Percentiles rank a stretch among this genome's conserved stretches.
phyloP scores from a whole-genome alignment of 2,329 filamentous ascomycete genomes.

The Alternaria brassicicola region DNA sequence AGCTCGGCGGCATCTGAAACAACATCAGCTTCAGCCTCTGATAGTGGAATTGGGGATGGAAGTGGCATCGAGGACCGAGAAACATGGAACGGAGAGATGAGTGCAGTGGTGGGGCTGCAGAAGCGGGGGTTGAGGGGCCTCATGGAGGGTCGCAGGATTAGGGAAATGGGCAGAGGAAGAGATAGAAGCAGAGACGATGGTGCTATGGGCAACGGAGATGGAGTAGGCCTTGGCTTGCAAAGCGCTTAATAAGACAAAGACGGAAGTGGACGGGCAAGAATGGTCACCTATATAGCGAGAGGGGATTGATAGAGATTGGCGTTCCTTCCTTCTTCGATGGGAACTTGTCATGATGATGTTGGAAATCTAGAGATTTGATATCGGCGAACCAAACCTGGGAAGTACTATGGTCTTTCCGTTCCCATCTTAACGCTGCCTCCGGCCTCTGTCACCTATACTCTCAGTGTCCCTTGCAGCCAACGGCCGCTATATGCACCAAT shows the following conservation, averaged over 20 bases:
- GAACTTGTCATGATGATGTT: background rate
- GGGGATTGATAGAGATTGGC: constrained; percentile 9
- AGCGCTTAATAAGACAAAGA: constrained; percentile 15
- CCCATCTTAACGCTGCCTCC: background rate
- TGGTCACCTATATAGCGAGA: constrained; percentile 16
- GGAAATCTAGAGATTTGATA: background rate
- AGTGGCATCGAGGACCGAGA: constrained; percentile 58
- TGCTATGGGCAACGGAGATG: constrained; percentile 29
- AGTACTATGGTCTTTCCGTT: background rate
- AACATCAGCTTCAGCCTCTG: constrained; percentile 40
- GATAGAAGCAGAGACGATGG: constrained; percentile 41
- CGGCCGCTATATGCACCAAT: background rate
- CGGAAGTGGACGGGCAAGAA: background rate
- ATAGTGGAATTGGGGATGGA: constrained; percentile 43
- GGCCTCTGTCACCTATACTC: background rate
- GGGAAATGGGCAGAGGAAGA: constrained; percentile 66
- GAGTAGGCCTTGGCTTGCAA: constrained; percentile 38
- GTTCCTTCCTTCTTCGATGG: constrained; percentile 3
- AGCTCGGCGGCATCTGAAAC: constrained; percentile 41
- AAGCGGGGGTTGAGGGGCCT: constrained; percentile 89
- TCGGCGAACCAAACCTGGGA: background rate
- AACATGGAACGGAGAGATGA: constrained; percentile 80
- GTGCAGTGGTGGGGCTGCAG: constrained; percentile 91
- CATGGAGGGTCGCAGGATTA: constrained; percentile 90
- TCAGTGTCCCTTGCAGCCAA: background rate